These are phyloP conservation scores for Lasiosphaeria hispida DNA, from an alignment of 495 filamentous ascomycete species.

Conservation along the genomic window DNA sequence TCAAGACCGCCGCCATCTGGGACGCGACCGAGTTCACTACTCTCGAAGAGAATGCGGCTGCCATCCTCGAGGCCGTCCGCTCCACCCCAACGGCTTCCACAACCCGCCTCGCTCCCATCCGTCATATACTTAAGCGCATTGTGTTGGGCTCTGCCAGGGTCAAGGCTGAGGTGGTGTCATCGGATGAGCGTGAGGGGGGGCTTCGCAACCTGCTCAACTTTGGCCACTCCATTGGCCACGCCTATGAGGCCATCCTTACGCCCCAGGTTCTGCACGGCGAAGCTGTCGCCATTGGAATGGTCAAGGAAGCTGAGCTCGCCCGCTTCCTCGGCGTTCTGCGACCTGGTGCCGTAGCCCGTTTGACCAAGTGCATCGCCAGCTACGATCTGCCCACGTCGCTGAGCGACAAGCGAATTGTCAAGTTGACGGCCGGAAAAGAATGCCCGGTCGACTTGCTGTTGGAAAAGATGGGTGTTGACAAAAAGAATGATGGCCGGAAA, in stretches of 20 bases:
- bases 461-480: slow-evolving; percentile 93
- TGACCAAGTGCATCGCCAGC: slow-evolving; percentile 88
- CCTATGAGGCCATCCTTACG: slow-evolving; percentile 91
- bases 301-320: slow-evolving; percentile 92
- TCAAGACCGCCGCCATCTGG: slow-evolving; percentile 98
- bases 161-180: slow-evolving; percentile 90
- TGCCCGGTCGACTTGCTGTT: slow-evolving; percentile 90
- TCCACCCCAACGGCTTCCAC: slow-evolving; percentile 49
- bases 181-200: slow-evolving; percentile 91
- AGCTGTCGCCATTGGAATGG: slow-evolving; percentile 95
- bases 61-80: slow-evolving; percentile 69
- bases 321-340: slow-evolving; percentile 85
- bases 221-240: slow-evolving; percentile 97
- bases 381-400: slow-evolving; percentile 88
- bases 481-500: slow-evolving; percentile 94
- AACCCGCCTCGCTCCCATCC: slow-evolving; percentile 64
- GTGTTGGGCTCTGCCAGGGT: slow-evolving; percentile 85
- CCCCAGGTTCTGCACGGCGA: slow-evolving; percentile 95
- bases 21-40: slow-evolving; percentile 81
- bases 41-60: slow-evolving; percentile 74
- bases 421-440: slow-evolving; percentile 79
- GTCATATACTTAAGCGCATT: slow-evolving; percentile 75
- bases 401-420: slow-evolving; percentile 78
- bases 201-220: slow-evolving; percentile 95
- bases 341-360: slow-evolving; percentile 80